Evolutionary conservation across 108 stramenopile species (phyloP).

Genomic region (Nitzschia palea): DNA sequence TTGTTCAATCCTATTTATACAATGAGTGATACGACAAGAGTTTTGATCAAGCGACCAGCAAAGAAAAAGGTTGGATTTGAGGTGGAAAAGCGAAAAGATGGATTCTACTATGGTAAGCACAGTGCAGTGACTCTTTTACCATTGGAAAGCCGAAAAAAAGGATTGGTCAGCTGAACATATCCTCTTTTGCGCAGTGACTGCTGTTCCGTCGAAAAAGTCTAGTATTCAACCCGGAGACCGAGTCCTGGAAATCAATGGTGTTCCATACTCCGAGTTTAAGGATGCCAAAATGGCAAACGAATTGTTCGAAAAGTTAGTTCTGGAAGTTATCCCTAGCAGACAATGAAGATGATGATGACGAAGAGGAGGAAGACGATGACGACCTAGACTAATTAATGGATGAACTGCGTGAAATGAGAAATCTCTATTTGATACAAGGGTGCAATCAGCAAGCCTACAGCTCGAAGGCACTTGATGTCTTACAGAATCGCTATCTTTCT

Average conservation of each 20-base stretch:
- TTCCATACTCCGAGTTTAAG: conserved; percentile 31
- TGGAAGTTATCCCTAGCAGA: conserved; percentile 23
- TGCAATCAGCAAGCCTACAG: neutral
- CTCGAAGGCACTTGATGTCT: no score
- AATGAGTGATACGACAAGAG: conserved; percentile 13
- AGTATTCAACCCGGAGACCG: conserved; percentile 30
- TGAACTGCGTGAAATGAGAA: neutral
- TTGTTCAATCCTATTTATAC: no score
- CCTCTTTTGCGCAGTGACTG: conserved; percentile 9
- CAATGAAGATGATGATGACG: conserved; percentile 10
- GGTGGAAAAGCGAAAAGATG: conserved; percentile 30
- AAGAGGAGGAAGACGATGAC: conserved; percentile 7
- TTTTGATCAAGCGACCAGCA: conserved; percentile 21
- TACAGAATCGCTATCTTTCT: no score
- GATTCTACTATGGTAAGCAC: conserved; percentile 34
- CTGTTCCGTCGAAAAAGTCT: conserved; percentile 28
- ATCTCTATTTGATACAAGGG: neutral
- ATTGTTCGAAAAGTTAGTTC: conserved; percentile 28
- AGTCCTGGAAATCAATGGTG: conserved; percentile 36
- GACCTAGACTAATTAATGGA: conserved; percentile 1
- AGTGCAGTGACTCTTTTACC: no score
- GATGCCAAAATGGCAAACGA: conserved; percentile 16
- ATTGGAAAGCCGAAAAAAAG: no score
- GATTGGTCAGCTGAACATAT: no score
- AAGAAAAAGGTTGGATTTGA: conserved; percentile 32